These are phyloP conservation scores for Phanerochaete carnosa DNA, from an alignment of 768 basidiomycete genomes.

Conservation along the genomic window DNA sequence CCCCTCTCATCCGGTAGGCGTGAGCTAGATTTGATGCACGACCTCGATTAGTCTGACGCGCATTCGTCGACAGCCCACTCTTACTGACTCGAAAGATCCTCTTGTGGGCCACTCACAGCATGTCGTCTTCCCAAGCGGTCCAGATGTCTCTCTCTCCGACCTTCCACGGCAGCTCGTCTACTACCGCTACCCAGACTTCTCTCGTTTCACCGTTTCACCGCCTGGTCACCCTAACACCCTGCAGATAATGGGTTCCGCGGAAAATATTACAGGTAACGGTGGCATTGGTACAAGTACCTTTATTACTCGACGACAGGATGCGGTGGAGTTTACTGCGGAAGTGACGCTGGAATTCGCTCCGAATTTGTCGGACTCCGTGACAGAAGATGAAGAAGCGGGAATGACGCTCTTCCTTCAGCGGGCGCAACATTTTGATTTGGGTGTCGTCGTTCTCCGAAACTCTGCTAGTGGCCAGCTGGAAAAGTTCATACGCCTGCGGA, in stretches of 20 bases:
- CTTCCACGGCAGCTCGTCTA: slow-evolving; percentile 1
- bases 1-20: background rate
- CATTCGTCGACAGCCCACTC: background rate
- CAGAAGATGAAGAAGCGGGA: background rate
- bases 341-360: background rate
- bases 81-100: background rate
- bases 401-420: slow-evolving; percentile 2
- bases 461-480: background rate
- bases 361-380: background rate
- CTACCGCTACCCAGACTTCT: slow-evolving; percentile 4
- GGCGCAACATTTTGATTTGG: slow-evolving; percentile 5
- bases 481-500: slow-evolving; percentile 3
- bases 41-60: background rate
- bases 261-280: background rate
- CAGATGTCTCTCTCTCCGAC: background rate
- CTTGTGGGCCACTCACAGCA: background rate
- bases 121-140: background rate
- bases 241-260: background rate
- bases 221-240: background rate
- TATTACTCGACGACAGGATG: slow-evolving; percentile 1
- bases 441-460: background rate
- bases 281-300: slow-evolving; percentile 1
- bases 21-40: background rate
- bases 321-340: background rate
- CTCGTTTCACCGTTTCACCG: slow-evolving; percentile 1